These are phyloP conservation scores for Akanthomyces uredinophilus DNA, from an alignment of 2,329 filamentous ascomycete genomes.

Conservation along the genomic window DNA sequence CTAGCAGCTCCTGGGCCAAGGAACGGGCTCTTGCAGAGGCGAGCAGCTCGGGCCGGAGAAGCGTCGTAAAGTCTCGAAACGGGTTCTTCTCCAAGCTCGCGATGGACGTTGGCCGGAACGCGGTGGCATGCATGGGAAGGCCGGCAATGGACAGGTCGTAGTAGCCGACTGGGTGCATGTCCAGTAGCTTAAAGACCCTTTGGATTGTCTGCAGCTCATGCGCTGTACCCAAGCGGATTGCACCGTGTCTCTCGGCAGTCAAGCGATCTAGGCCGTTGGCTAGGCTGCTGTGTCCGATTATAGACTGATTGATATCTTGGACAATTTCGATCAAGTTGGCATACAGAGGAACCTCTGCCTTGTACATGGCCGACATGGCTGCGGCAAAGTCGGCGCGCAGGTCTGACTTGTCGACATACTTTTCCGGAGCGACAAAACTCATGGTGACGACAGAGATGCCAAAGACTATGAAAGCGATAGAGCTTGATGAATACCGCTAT, in stretches of 20 bases:
- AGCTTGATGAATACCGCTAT: not conserved
- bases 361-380: constrained; percentile 32
- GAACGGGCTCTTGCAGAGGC: constrained; percentile 22
- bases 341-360: constrained; percentile 31
- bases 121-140: constrained; percentile 47
- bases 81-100: constrained; percentile 35
- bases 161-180: constrained; percentile 46
- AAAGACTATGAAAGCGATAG: not conserved
- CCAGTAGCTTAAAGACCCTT: constrained; percentile 42
- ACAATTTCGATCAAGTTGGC: constrained; percentile 29
- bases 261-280: constrained; percentile 14
- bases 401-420: constrained; percentile 9
- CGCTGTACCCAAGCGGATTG: constrained; percentile 43
- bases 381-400: constrained; percentile 26
- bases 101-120: constrained; percentile 38
- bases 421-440: not conserved
- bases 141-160: constrained; percentile 44
- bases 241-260: constrained; percentile 37
- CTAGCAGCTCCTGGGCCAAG: constrained; percentile 29
- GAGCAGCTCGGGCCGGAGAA: constrained; percentile 38
- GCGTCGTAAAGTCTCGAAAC: constrained; percentile 36
- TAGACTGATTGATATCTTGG: constrained; percentile 20
- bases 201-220: constrained; percentile 38
- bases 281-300: not conserved
- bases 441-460: not conserved